Conservation (phyloP, 768 basidiomycete species). For the Termitomyces sp. region DNA sequence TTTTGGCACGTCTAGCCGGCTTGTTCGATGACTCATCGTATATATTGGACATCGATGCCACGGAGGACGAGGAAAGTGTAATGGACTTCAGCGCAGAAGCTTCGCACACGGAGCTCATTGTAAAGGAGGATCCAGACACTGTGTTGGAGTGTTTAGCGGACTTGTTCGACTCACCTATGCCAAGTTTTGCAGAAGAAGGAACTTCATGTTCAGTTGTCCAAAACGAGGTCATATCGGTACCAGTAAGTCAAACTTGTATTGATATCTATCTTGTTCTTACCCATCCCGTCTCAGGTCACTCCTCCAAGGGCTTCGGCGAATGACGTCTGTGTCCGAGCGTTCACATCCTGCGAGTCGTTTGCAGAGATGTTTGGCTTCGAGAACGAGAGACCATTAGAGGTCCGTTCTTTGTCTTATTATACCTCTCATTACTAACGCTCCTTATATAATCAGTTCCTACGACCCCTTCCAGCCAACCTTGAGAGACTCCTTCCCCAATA, state of each 20-base stretch:
- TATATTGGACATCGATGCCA: neutral
- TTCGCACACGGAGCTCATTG: too few species aligned
- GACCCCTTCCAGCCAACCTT: neutral
- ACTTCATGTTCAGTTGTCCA: neutral
- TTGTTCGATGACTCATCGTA: neutral
- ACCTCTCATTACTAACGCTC: neutral
- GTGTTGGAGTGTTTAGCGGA: neutral
- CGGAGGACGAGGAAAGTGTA: too few species aligned
- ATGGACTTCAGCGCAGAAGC: too few species aligned
- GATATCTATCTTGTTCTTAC: neutral
- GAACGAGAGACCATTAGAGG: neutral
- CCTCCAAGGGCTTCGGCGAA: neutral
- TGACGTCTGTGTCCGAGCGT: neutral
- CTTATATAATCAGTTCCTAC: neutral
- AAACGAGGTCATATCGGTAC: neutral
- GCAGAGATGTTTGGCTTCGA: conserved; percentile 1
- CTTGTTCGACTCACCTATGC: neutral
- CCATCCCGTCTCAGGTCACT: neutral
- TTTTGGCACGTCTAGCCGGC: neutral
- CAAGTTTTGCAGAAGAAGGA: neutral
- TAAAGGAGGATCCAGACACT: neutral
- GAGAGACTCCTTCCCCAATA: neutral
- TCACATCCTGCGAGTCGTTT: neutral
- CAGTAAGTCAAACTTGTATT: neutral
- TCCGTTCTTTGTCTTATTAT: neutral